These are phyloP conservation scores for Irpex sp. DNA, from an alignment of 1,284 basidiomycete species.

Conservation along the genomic window DNA sequence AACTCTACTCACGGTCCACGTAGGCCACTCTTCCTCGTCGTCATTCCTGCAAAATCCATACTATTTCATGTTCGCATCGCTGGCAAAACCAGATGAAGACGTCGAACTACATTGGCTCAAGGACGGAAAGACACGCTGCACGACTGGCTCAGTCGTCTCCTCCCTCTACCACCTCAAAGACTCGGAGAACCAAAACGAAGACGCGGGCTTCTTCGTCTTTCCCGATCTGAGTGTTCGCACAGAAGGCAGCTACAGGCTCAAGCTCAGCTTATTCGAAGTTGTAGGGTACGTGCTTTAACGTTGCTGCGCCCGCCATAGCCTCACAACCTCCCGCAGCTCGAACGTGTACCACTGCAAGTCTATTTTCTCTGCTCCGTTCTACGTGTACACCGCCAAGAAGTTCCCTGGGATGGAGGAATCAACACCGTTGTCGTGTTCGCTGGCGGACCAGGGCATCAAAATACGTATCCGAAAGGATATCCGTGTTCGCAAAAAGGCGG, in stretches of 20 bases:
- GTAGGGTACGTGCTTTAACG: conserved; percentile 66
- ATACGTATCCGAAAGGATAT: conserved; percentile 90
- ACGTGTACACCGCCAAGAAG: conserved; percentile 92
- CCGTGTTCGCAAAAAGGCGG: conserved; percentile 68
- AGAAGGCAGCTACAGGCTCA: conserved; percentile 85
- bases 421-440: conserved; percentile 81
- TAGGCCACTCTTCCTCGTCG: conserved; percentile 39
- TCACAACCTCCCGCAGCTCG: conserved; percentile 2
- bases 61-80: conserved; percentile 91
- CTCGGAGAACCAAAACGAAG: conserved; percentile 76
- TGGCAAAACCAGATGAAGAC: conserved; percentile 86
- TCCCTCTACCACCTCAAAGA: conserved; percentile 96
- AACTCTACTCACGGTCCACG: not conserved
- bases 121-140: conserved; percentile 89
- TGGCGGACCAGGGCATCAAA: conserved; percentile 92
- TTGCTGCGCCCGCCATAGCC: not conserved
- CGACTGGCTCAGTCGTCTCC: conserved; percentile 87
- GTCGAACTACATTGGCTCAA: conserved; percentile 92
- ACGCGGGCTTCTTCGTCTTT: conserved; percentile 91
- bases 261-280: conserved; percentile 91
- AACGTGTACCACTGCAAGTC: conserved; percentile 74
- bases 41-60: conserved; percentile 85
- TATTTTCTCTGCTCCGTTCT: conserved; percentile 83
- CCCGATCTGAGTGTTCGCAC: conserved; percentile 86
- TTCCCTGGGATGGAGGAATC: conserved; percentile 94